Evolutionary conservation across 2,329 filamentous ascomycete species (phyloP), one percentile per base, ranked within the genome.

Genomic region (Coniella vitis): DNA sequence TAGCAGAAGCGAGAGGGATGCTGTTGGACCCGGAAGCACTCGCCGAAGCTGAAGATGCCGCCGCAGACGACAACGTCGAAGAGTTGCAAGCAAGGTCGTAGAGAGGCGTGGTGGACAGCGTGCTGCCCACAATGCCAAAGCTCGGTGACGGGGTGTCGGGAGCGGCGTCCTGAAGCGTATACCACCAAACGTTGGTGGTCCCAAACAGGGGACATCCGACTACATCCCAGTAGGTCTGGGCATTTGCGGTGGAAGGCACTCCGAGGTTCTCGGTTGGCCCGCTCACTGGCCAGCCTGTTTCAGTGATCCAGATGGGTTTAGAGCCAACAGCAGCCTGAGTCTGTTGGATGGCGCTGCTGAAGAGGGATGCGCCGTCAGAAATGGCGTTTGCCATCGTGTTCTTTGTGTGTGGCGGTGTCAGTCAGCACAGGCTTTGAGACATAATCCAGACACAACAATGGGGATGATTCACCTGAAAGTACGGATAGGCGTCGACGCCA

Each of bases 401-500:
- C 71, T 95, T 79, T n/a, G n/a, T n/a, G n/a, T n/a, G n/a, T n/a
- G 67, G 79, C 2, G 4, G 12, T 16, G 36, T 50, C 22, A 49
- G 38, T 29, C n/a, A 17, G 25, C 22, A 42, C 25, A 25, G 12
- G 10, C 38, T 16, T 22, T 7, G 19, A 4, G 7, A 3, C 3
- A n/a, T n/a, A n/a, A n/a, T 36, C 8, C 2, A 4, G 2, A 29
- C 16, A 12, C 2, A n/a, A n/a, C 4, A 19, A 20, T 12, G 9
- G 13, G 17, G 2, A 7, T 4, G 21, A 45, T 14, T 14, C 36
- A 44, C 51, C 48, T 53, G 48, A 70, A 84, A 95, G 75, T 90
- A 95, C 17, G 77, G 87, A 77, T 93, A 94, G 13, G 83, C 85
- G 63, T 95, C 88, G 65, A 91, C 80, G 57, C 90, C 90, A 51